Conservation (phyloP, 1,284 basidiomycete species). For the Marasmius tenuissimus region DNA sequence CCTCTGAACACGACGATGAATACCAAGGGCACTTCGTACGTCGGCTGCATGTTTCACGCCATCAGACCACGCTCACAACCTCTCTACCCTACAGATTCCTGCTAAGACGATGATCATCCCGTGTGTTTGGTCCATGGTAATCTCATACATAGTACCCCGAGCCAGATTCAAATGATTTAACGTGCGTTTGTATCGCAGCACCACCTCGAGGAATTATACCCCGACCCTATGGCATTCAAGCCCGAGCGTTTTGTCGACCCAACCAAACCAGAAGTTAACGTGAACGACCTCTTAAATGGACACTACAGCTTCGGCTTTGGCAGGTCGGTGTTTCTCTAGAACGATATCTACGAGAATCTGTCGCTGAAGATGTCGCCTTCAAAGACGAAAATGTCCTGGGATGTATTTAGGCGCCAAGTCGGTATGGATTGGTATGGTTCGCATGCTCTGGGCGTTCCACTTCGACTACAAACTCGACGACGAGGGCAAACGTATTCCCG, state of each 20-base stretch:
- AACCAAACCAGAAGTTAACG: neutral
- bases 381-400: neutral
- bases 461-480: neutral
- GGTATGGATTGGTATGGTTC: neutral
- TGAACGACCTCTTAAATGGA: neutral
- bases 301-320: slow-evolving; percentile 1
- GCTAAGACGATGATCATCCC: neutral
- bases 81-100: neutral
- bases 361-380: too few relatives aligned
- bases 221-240: neutral
- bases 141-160: too few relatives aligned
- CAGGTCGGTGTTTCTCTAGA: too few relatives aligned
- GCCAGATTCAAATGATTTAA: too few relatives aligned
- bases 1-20: slow-evolving; percentile 14
- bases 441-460: neutral
- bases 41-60: neutral
- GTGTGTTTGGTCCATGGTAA: slow-evolving; percentile 1
- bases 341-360: too few relatives aligned
- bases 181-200: neutral
- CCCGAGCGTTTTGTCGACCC: neutral
- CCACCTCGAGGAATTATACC: neutral
- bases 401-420: neutral
- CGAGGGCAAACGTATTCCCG: neutral
- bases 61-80: neutral
- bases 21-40: slow-evolving; percentile 2